Evolutionary conservation across 257 asterid genomes (phyloP), one percentile per base, ranked within the genome.

Genomic region (Lycium barbarum): DNA sequence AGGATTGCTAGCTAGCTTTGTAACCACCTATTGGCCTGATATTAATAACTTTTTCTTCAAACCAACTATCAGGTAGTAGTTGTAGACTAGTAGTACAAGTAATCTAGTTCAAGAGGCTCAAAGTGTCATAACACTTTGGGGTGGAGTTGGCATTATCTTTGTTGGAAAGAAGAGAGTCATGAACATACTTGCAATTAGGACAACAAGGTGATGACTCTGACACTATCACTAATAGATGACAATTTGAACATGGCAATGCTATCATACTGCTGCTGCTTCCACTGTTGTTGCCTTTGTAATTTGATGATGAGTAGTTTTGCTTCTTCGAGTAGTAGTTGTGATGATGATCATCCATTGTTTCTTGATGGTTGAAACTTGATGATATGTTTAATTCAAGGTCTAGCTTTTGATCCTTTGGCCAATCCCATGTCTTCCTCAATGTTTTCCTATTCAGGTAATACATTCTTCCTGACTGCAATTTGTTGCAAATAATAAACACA

Each of bases 141-240:
- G 20, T 66, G 4, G 47, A 66, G n/a, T 43, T 13, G 33, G 15
- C 33, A 70, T 70, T 70, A 55, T 74, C 18, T 49, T 49, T 74
- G 40, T 76, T 76, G 61, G 87, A 33, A 62, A 72, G 62, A 11
- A 70, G 88, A 86, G 90, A 88, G 87, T 40, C 45, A 40, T 90
- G 94, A 51, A 89, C 90, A 87, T 86, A 90, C 90, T 91, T 91
- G 90, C 94, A 91, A 76, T 91, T 91, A n/a, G 94, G 94, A 67
- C 94, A 91, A 79, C 87, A 86, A 18, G 93, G 94, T 49, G 91
- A 90, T 7, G 92, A 76, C 85, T 87, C 85, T 76, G 91, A 83
- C 22, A 91, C 89, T 80, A 91, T 91, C 10, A 91, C 93, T 22
- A 91, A 89, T 53, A 91, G 93, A 87, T 91, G 94, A 78, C 94